phyloP scores from a whole-genome alignment of 2,329 filamentous ascomycete species.

The Curvularia lunata region DNA sequence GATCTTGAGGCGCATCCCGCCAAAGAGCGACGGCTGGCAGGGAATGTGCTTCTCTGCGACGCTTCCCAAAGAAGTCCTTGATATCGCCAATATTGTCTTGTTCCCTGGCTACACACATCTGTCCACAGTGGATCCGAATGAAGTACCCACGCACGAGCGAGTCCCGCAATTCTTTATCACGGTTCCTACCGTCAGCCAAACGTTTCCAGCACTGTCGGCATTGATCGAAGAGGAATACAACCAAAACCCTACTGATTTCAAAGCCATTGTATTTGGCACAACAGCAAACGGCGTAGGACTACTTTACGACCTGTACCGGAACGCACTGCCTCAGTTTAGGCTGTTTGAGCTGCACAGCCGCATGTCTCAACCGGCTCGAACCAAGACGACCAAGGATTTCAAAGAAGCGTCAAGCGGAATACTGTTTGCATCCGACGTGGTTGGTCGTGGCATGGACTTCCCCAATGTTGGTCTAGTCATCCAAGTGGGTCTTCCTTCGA shows the following conservation, averaged over 20 bases:
- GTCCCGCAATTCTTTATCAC: slow-evolving; percentile 58
- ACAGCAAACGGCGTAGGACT: slow-evolving; percentile 56
- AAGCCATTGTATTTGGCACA: slow-evolving; percentile 56
- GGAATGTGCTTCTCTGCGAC: slow-evolving; percentile 59
- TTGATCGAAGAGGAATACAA: slow-evolving; percentile 55
- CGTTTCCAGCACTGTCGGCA: slow-evolving; percentile 54
- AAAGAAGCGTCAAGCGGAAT: slow-evolving; percentile 56
- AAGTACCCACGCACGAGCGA: slow-evolving; percentile 55
- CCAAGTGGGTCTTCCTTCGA: slow-evolving; percentile 58
- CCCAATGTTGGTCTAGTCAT: slow-evolving; percentile 58
- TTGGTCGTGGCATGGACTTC: slow-evolving; percentile 60
- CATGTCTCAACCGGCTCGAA: slow-evolving; percentile 52
- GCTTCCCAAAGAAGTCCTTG: slow-evolving; percentile 53
- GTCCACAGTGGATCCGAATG: slow-evolving; percentile 54
- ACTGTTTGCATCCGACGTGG: slow-evolving; percentile 58
- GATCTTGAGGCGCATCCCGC: slow-evolving; percentile 59
- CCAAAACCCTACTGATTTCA: slow-evolving; percentile 50
- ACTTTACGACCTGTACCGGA: slow-evolving; percentile 50
- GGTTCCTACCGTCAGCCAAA: slow-evolving; percentile 52
- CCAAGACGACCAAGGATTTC: slow-evolving; percentile 54
- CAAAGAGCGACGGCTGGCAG: slow-evolving; percentile 57
- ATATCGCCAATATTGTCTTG: slow-evolving; percentile 54
- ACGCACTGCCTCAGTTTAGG: slow-evolving; percentile 43
- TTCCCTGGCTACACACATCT: slow-evolving; percentile 52
- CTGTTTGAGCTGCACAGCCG: slow-evolving; percentile 54